Evolutionary conservation across 345 rosid genomes (phyloP).

Genomic region (Rhodomyrtus tomentosa): DNA sequence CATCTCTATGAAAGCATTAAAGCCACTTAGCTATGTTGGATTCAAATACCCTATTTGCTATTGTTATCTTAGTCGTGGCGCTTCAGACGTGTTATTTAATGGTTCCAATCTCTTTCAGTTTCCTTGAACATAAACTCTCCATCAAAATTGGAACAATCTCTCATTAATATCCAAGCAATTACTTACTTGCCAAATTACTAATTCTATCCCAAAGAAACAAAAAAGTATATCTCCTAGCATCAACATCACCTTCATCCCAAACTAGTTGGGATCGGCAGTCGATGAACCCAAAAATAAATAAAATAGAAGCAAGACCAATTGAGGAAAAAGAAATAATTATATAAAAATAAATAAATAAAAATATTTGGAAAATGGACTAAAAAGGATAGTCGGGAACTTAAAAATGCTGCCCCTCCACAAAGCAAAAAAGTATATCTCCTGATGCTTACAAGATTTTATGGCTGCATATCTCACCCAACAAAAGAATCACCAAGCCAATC

Average conservation of each 20-base stretch:
- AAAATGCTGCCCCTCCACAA: no score
- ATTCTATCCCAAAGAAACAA: neutral
- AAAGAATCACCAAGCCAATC: neutral
- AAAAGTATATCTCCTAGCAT: no score
- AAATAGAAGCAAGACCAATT: no score
- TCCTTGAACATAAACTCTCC: neutral
- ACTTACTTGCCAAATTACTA: neutral
- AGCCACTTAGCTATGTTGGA: neutral
- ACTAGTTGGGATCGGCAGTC: no score
- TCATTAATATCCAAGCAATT: neutral
- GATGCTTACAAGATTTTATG: neutral
- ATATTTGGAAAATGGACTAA: no score
- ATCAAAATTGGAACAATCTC: neutral
- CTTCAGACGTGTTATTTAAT: neutral
- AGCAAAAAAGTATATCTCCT: neutral
- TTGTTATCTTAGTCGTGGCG: neutral
- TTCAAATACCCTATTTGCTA: neutral
- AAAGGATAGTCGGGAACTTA: no score
- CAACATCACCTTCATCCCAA: no score
- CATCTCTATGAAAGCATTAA: neutral
- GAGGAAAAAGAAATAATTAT: no score
- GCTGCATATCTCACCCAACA: neutral
- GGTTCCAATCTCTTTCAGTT: neutral
- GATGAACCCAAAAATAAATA: no score
- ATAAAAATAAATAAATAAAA: no score